Evolutionary conservation across 495 filamentous ascomycete genomes (phyloP), one percentile per base, ranked within the genome.

Genomic region (Penicillium cataractarum): DNA sequence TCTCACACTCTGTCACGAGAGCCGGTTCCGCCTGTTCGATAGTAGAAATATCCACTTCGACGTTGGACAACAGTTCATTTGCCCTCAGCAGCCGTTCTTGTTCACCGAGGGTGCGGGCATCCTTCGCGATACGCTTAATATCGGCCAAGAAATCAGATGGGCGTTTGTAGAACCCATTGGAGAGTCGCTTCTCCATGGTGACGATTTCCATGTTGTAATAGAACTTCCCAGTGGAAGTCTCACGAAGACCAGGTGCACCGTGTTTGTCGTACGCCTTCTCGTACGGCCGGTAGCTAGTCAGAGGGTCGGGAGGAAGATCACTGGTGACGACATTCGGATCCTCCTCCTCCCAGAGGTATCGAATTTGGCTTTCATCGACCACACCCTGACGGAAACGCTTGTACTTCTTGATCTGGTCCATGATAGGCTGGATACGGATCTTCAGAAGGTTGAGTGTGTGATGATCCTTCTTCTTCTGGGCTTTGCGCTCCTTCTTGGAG

Each of bases 141-240:
- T 99, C 95, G 32, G 86, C 85, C 56, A 95, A 75, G 67, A 97
- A 99, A 68, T 97, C 93, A 60, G 85, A 87, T 0, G 93, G 89
- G 17, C 92, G 83, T 70, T 91, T 92, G 76, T 99, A 99, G 74
- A 90, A 98, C 21, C 96, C 95, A 75, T 98, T 97, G 6, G 92
- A 92, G 26, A 98, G 82, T 33, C 95, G 89, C 69, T 95, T 92
- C 78, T 99, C 95, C 58, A 99, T 97, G 7, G 90, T 95, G 4
- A 87, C 89, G n/a, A 91, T 89, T 65, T 98, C 92, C 55, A 98
- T 78, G 65, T 99, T 99, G 78, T 97, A 97, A 69, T 85, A 97
- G 73, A 93, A 93, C 69, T 93, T 96, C 48, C 84, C 86, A 1
- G 88, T 89, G 4, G 82, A 83, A 17, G 81, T 82, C 61, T 96